Conservation (phyloP, 768 basidiomycete genomes). For the Phallus indusiatus region DNA sequence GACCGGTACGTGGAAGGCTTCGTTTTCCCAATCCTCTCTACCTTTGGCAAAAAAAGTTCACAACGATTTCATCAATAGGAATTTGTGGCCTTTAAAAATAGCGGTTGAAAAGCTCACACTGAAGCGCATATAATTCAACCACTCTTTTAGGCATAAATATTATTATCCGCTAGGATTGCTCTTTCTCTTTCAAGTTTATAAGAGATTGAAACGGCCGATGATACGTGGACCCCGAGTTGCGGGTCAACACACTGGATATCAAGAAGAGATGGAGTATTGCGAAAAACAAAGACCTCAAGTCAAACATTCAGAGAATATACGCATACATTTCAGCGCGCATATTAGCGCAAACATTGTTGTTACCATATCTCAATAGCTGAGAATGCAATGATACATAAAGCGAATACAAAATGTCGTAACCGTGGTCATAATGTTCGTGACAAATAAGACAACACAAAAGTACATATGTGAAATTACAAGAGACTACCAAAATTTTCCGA, state of each 20-base stretch:
- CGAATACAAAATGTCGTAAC: not conserved
- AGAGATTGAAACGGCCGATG: no score
- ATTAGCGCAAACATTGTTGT: not conserved
- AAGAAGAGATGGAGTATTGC: not conserved
- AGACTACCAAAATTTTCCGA: slow-evolving; percentile 52
- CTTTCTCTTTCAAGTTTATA: no score
- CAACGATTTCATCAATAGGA: not conserved
- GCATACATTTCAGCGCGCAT: no score
- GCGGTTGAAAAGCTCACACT: slow-evolving; percentile 3
- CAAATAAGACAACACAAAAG: not conserved
- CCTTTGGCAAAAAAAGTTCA: not conserved
- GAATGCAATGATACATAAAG: not conserved
- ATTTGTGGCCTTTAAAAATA: slow-evolving; percentile 3
- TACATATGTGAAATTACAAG: not conserved
- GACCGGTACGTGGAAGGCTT: not conserved
- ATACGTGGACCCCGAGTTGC: not conserved
- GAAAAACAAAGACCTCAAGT: no score
- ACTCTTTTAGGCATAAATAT: no score
- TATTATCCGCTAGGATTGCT: not conserved
- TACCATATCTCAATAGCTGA: not conserved
- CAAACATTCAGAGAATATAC: no score
- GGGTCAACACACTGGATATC: not conserved
- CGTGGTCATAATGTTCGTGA: no score
- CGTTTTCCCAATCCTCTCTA: not conserved
- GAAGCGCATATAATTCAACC: not conserved